Evolutionary conservation across 441 rosid genomes (phyloP), one percentile per base, ranked within the genome.

Genomic region (Bocquillonia castaneifolia): DNA sequence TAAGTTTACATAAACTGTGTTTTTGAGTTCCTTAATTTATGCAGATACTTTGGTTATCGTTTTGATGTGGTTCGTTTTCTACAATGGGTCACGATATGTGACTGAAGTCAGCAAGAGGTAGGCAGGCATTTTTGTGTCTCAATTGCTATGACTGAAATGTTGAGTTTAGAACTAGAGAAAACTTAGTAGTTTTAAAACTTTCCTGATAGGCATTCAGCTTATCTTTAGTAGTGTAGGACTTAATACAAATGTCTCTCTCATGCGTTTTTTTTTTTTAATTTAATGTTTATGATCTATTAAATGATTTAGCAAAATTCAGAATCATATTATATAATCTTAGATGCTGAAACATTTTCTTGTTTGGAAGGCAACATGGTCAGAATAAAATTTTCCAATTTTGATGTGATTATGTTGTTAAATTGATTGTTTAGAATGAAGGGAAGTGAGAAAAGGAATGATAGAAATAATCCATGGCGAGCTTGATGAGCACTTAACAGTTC

Each of bases 51-150:
- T 94, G 94, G 84, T 90, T 76, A 34, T 90, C 20, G 87, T 94
- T 52, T 71, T 94, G 86, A 77, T 92, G 91, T 92, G 97, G 97
- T 92, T 92, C 76, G 64, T 94, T 56, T 68, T 84, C 70, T 88
- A 88, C 86, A 94, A 92, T 56, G 82, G 92, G 8, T 86, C 89
- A 2, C 85, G 85, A 75, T 81, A 84, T 77, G 78, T 78, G 20
- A 81, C 85, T 2, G 91, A 83, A 29, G 78, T 88, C 65, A 84
- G 79, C 84, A 78, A 81, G 78, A 87, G 98, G 98, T 90, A 84
- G 17, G 8, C 53, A 17, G 20, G 48, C 25, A 54, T 1, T 39
- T 17, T 13, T 0, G 7, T 17, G 6, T 29, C n/a, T 44, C 20
- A 39, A 0, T 67, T 31, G 10, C 7, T 1, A 29, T 63, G 3